Conservation (phyloP, 208 protist species). For the Balamuthia mandrillaris region DNA sequence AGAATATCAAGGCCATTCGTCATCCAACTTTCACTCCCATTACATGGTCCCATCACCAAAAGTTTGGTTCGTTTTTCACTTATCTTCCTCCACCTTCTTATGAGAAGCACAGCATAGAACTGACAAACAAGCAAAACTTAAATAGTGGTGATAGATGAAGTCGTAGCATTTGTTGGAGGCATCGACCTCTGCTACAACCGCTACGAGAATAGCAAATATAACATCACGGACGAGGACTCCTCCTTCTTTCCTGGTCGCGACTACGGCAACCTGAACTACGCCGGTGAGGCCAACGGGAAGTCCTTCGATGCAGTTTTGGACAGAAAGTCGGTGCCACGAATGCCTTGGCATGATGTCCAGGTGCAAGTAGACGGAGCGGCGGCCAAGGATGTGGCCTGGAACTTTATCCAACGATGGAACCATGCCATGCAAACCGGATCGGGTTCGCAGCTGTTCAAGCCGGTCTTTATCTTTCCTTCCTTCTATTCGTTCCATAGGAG, state of each 20-base stretch:
- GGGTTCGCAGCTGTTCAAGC: neutral
- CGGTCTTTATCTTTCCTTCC: neutral
- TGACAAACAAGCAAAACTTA: neutral
- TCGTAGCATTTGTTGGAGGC: constrained; percentile 64
- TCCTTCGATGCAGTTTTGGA: neutral
- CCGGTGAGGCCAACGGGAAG: neutral
- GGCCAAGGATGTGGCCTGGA: constrained; percentile 13
- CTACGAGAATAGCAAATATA: constrained; percentile 39
- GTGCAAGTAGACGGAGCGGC: constrained; percentile 3
- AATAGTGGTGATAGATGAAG: constrained; percentile 54
- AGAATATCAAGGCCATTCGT: neutral
- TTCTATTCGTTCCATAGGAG: neutral
- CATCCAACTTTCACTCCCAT: neutral
- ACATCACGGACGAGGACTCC: neutral
- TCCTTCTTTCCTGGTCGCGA: neutral
- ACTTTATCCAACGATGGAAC: constrained; percentile 48
- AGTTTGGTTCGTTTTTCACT: neutral
- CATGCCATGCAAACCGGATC: neutral
- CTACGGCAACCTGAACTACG: neutral
- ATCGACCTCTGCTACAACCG: constrained; percentile 59
- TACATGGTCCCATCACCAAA: neutral
- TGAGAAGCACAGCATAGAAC: neutral
- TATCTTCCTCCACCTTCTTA: neutral
- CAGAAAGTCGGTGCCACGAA: neutral
- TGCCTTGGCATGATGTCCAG: constrained; percentile 51